phyloP scores from a whole-genome alignment of 2,329 filamentous ascomycete genomes.

The Colletotrichum paranaense region DNA sequence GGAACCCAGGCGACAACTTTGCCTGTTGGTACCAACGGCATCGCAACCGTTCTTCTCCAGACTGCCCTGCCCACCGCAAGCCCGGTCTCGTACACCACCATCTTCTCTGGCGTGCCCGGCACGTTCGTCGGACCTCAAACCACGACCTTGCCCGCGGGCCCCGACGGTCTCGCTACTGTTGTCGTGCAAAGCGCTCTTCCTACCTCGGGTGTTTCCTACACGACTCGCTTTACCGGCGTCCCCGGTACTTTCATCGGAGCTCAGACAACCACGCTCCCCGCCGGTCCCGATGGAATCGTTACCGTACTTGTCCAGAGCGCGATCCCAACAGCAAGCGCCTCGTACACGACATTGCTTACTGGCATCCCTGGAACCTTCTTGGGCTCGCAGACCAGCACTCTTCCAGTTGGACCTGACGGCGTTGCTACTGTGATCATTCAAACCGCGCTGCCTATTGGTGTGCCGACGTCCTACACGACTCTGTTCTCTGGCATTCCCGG shows the following conservation, averaged over 20 bases:
- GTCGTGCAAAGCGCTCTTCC: slow-evolving; percentile 5
- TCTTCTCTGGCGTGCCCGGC: not conserved
- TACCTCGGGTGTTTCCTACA: not conserved
- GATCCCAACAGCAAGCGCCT: not conserved
- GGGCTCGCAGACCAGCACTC: not conserved
- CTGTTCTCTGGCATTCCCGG: slow-evolving; percentile 3
- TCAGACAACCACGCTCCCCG: not conserved
- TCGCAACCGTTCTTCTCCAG: slow-evolving; percentile 1
- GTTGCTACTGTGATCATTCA: not conserved
- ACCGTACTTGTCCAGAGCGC: not conserved
- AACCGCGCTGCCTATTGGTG: not conserved
- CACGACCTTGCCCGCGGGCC: not conserved
- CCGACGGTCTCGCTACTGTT: not conserved
- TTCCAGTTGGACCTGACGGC: not conserved
- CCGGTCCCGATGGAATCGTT: not conserved
- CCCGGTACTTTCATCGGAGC: not conserved
- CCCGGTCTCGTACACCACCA: not conserved
- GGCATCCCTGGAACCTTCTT: slow-evolving; percentile 7
- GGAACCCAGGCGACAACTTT: not conserved
- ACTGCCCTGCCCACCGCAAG: not conserved
- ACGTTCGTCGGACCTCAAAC: not conserved
- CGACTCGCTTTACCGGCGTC: not conserved
- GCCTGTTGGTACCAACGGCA: not conserved
- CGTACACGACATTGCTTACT: slow-evolving; percentile 3
- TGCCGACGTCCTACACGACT: not conserved